Evolutionary conservation across 2,329 filamentous ascomycete genomes (phyloP).

Genomic region (Xylaria sp.): DNA sequence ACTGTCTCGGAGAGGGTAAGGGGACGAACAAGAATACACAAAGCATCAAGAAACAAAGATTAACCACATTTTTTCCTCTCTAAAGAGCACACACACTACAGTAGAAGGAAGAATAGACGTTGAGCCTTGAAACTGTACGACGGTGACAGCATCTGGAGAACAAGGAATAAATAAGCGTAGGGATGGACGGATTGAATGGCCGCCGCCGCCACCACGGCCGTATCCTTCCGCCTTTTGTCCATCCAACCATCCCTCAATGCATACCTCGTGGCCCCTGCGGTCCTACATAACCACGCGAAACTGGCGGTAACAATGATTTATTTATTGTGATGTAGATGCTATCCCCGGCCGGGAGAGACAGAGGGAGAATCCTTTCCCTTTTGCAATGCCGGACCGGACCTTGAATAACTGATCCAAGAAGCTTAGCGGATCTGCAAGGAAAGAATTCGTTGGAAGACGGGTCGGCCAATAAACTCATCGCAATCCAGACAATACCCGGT

Average conservation of each 20-base stretch:
- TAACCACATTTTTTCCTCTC: conserved; percentile 9
- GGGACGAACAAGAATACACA: background rate
- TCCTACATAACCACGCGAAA: conserved; percentile 36
- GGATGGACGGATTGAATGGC: background rate
- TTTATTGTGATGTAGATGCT: background rate
- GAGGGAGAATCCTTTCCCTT: background rate
- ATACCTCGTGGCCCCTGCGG: conserved; percentile 9
- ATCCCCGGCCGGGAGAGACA: background rate
- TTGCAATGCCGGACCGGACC: background rate
- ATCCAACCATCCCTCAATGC: background rate
- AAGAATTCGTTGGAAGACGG: conserved; percentile 3
- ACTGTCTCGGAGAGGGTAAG: background rate
- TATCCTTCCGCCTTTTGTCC: conserved; percentile 11
- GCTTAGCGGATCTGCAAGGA: conserved; percentile 28
- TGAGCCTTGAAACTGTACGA: conserved; percentile 15
- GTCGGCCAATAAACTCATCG: conserved; percentile 14
- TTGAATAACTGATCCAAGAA: conserved; percentile 1
- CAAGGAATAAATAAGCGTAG: background rate
- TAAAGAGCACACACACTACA: background rate
- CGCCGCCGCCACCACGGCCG: background rate
- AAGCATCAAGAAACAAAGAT: background rate
- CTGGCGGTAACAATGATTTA: conserved; percentile 26
- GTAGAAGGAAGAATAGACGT: conserved; percentile 16
- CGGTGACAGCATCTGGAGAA: background rate
- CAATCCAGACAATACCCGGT: conserved; percentile 12